Evolutionary conservation across 345 rosid species (phyloP), one percentile per base, ranked within the genome.

Genomic region (Crucihimalaya himalaica): DNA sequence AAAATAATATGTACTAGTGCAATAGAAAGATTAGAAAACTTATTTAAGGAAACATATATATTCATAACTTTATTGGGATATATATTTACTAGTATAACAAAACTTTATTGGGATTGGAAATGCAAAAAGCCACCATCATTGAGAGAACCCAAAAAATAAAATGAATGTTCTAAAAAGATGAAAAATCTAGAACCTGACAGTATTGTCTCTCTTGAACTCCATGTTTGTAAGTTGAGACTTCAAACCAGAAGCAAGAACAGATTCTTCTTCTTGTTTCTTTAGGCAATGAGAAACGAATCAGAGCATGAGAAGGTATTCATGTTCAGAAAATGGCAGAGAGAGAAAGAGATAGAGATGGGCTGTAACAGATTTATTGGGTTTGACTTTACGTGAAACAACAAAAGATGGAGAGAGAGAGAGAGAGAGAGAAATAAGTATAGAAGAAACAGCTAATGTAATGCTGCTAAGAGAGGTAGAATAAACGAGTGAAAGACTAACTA

Each of bases 201-300:
- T 72, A 59, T 79, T 88, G 77, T 79, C 83, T 66, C 81, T 83
- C 62, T 84, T 81, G 45, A 80, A 79, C 64, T 80, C 84, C 92
- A 85, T 87, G 61, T n/a, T 59, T 68, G 14, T 19, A 10, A 10
- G 6, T 7, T 1, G 4, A 37, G 43, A 14, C 45, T 15, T 5
- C 4, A 25, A 74, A 12, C 19, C 43, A 70, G 48, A 70, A 57
- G 8, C 32, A 61, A 62, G 53, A 66, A 50, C 15, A 70, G 61
- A 19, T 37, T 59, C 21, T 59, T 20, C 28, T 31, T 64, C 40
- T 65, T 64, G 39, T 72, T 60, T 20, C 5, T 31, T 66, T 13
- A 53, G 37, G 62, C 31, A 42, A 47, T 42, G 63, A 56, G 37
- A 51, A 77, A 46, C 34, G 71, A 73, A 76, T 63, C 66, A 76